Evolutionary conservation across 2,329 filamentous ascomycete genomes (phyloP), one percentile per base, ranked within the genome.

Genomic region (Curvularia sp.): DNA sequence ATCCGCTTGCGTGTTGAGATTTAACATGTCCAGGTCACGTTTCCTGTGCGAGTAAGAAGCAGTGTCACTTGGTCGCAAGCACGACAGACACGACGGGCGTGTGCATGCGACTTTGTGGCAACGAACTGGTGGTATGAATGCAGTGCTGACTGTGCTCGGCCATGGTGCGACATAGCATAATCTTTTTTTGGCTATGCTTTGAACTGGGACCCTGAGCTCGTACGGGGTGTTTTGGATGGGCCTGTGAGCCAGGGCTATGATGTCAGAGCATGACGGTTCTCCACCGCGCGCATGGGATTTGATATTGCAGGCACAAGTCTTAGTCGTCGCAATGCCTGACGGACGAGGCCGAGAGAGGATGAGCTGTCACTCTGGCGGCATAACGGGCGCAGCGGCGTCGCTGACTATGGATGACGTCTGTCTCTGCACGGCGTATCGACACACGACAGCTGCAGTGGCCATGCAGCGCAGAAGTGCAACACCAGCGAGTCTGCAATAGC

Each of bases 311-410:
- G 15, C n/a, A 15, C 44, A 33, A 26, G 15, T 43, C 13, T 43
- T 20, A 9, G 41, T 10, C 41, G 41, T n/a, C 12, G 15, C 41
- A 26, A 43, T 43, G 41, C 41, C 41, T 43, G 41, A n/a, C 24
- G 4, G 41, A 26, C 56, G 47, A 56, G 49, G 58, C 56, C 58
- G 63, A 57, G 57, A 54, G 30, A 31, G 30, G 48, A 56, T 72
- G 69, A 66, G 69, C 58, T 71, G 67, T 69, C 60, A 64, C 55
- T 57, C 47, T 58, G 60, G 57, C 62, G 53, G 62, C 54, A 57
- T 60, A 62, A 66, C 66, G 66, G 68, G 52, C 62, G 63, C 64
- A 67, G 62, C 57, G 28, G 44, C 31, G 49, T 53, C 56, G 58
- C 30, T 54, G 58, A 53, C 59, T 60, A 49, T 48, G 57, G 48